Conservation (phyloP, 1,139 yeast species). For the Candida glucosophila region DNA sequence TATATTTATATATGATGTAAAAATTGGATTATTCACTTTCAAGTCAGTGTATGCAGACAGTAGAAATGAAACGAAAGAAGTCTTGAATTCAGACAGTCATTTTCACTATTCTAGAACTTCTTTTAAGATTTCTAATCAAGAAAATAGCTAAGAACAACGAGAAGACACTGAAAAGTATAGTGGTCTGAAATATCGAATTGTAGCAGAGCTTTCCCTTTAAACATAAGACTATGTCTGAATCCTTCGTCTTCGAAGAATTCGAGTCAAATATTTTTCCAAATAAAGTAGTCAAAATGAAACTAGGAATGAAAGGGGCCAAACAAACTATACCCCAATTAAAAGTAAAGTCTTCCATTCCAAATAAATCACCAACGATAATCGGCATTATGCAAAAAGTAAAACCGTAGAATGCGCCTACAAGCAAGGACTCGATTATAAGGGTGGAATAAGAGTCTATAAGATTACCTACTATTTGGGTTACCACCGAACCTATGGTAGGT, state of each 20-base stretch:
- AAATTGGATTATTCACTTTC: too few relatives aligned
- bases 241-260: slow-evolving; percentile 16
- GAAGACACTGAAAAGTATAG: slow-evolving; percentile 20
- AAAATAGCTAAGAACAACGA: slow-evolving; percentile 14
- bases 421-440: slow-evolving; percentile 31
- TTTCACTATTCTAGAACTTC: too few relatives aligned
- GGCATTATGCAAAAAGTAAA: slow-evolving; percentile 51
- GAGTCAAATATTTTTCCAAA: slow-evolving; percentile 48
- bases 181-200: slow-evolving; percentile 28
- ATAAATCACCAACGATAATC: slow-evolving; percentile 47
- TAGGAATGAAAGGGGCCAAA: slow-evolving; percentile 46
- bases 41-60: too few relatives aligned
- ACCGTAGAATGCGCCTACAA: slow-evolving; percentile 51
- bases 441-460: slow-evolving; percentile 15
- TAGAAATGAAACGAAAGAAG: too few relatives aligned
- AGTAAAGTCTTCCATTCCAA: slow-evolving; percentile 47
- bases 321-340: slow-evolving; percentile 52
- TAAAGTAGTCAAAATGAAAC: slow-evolving; percentile 38
- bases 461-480: slow-evolving; percentile 36
- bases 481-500: slow-evolving; percentile 33
- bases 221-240: slow-evolving; percentile 19
- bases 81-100: too few relatives aligned
- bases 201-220: slow-evolving; percentile 35
- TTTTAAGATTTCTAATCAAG: too few relatives aligned
- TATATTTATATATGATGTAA: too few relatives aligned